Evolutionary conservation across 352 stramenopile species (phyloP).

Genomic region (Phytophthora pinifolia): DNA sequence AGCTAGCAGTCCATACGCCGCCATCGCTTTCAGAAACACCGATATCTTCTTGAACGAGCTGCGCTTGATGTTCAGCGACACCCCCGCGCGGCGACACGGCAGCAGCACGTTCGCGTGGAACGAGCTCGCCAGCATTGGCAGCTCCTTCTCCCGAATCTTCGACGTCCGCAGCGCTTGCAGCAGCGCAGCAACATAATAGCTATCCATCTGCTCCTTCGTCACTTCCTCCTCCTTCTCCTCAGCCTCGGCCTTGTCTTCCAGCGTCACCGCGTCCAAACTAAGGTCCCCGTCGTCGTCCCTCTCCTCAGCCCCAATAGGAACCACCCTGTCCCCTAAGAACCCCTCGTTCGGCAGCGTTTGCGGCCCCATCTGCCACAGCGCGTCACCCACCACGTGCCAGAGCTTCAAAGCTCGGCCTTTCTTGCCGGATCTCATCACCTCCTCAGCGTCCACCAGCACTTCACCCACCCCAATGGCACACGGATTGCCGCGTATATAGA

Average conservation of each 20-base stretch:
- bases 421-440: conserved; percentile 56
- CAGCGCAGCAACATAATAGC: conserved; percentile 58
- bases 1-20: conserved; percentile 44
- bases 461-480: conserved; percentile 77
- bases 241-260: conserved; percentile 41
- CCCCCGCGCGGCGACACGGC: conserved; percentile 51
- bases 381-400: conserved; percentile 71
- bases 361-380: conserved; percentile 74
- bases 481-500: conserved; percentile 78
- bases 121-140: conserved; percentile 77
- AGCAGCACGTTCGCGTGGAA: conserved; percentile 75
- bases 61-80: conserved; percentile 73
- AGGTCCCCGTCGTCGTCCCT: conserved; percentile 27
- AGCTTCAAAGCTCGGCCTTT: conserved; percentile 72
- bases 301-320: conserved; percentile 28
- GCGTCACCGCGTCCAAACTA: conserved; percentile 31
- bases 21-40: conserved; percentile 71
- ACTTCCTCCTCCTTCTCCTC: conserved; percentile 19
- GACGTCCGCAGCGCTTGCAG: conserved; percentile 60
- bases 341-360: conserved; percentile 67
- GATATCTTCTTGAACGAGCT: conserved; percentile 85
- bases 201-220: conserved; percentile 74
- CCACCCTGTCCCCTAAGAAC: conserved; percentile 47
- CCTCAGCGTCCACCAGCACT: conserved; percentile 63
- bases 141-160: conserved; percentile 66